These are phyloP conservation scores for Zygotorulaspora mrakii DNA, from an alignment of 1,139 yeast genomes.

Conservation along the genomic window DNA sequence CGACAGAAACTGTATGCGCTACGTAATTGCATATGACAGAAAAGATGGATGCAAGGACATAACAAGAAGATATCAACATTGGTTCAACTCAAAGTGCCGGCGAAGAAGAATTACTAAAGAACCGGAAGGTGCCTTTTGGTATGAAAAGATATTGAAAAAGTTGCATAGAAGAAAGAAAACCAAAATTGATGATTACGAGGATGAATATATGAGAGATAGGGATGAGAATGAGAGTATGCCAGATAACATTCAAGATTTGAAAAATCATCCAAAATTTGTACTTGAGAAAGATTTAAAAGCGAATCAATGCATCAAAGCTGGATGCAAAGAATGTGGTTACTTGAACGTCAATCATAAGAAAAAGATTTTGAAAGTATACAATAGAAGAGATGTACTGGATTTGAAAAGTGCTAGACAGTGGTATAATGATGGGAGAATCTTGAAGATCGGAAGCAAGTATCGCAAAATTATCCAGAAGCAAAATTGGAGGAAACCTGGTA, in stretches of 20 bases:
- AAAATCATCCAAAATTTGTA: conserved; percentile 83
- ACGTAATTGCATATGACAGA: conserved; percentile 73
- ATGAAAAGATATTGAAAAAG: conserved; percentile 36
- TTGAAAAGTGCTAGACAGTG: conserved; percentile 78
- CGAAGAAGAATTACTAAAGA: conserved; percentile 67
- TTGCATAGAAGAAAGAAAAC: conserved; percentile 38
- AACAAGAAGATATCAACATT: conserved; percentile 73
- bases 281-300: conserved; percentile 68
- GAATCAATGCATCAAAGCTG: conserved; percentile 68
- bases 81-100: conserved; percentile 69
- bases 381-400: conserved; percentile 57
- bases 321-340: conserved; percentile 64
- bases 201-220: conserved; percentile 62
- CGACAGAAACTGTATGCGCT: conserved; percentile 56
- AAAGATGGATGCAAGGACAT: conserved; percentile 71
- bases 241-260: conserved; percentile 72
- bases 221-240: conserved; percentile 86
- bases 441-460: conserved; percentile 69
- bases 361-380: conserved; percentile 52
- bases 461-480: conserved; percentile 43
- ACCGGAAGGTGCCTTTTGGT: conserved; percentile 63
- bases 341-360: conserved; percentile 46
- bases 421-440: conserved; percentile 75
- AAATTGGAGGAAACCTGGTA: conserved; percentile 35
- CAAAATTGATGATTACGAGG: conserved; percentile 63